Percentiles rank a stretch among this genome's conserved stretches.
phyloP scores from a whole-genome alignment of 169 alveolate species.

The Eimeria zaria region DNA sequence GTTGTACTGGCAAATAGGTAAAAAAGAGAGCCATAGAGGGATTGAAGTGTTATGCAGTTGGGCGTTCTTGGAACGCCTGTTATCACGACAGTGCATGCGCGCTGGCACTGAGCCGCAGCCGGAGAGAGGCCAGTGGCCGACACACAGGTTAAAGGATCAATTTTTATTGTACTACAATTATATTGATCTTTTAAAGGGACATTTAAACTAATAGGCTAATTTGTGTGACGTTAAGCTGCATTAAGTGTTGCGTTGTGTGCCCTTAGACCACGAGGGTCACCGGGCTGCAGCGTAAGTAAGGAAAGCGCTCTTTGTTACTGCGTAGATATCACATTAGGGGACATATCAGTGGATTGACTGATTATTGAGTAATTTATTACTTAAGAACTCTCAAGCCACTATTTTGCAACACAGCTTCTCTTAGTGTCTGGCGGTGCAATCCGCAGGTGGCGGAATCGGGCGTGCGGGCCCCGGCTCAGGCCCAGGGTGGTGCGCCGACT shows the following conservation, averaged over 20 bases:
- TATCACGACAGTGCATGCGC: conserved; percentile 6
- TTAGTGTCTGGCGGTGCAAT: neutral
- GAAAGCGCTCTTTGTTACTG: neutral
- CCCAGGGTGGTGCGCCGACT: neutral
- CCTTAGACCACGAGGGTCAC: neutral
- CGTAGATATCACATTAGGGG: neutral
- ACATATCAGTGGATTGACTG: neutral
- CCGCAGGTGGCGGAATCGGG: neutral
- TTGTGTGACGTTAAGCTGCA: neutral
- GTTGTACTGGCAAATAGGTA: neutral
- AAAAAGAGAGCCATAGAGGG: neutral
- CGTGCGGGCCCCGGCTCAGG: conserved; percentile 26
- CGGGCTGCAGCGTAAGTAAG: neutral
- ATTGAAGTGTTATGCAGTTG: neutral
- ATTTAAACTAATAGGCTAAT: neutral
- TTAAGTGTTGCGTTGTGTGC: neutral
- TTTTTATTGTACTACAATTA: neutral
- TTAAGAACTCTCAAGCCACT: neutral
- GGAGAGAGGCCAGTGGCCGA: neutral
- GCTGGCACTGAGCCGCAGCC: neutral
- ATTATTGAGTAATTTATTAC: neutral
- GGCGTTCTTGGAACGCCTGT: neutral
- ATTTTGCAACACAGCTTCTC: neutral
- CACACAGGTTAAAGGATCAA: neutral
- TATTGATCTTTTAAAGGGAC: neutral